A percentile compares a stretch with the other conserved stretches of the same genome.
Evolutionary conservation across 306 rosid species (phyloP).

Genomic region (Acacia confusa): DNA sequence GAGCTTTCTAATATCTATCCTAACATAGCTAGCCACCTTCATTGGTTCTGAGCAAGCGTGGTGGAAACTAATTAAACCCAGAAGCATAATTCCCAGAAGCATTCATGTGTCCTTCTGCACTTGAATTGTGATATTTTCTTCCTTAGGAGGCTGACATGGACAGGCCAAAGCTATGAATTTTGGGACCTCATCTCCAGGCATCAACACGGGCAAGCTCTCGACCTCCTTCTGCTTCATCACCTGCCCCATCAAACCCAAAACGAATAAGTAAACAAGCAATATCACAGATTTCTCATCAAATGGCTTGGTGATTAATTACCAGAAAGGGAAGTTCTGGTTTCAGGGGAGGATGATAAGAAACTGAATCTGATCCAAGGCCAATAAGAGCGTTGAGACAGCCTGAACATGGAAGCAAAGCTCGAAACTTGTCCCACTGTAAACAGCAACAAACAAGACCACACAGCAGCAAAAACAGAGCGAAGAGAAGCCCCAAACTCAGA

Average conservation of each 20-base stretch:
- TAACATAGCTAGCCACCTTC: not conserved
- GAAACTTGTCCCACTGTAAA: constrained; percentile 58
- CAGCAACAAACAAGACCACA: constrained; percentile 58
- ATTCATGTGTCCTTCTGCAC: constrained; percentile 25
- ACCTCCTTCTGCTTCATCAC: constrained; percentile 40
- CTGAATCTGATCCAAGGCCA: constrained; percentile 21
- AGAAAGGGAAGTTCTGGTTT: constrained; percentile 43
- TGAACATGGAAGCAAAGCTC: constrained; percentile 31
- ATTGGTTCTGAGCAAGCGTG: not conserved
- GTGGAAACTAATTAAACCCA: not conserved
- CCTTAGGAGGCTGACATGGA: constrained; percentile 58
- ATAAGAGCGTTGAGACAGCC: not conserved
- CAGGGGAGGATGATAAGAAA: constrained; percentile 19
- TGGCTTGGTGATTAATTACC: constrained; percentile 35
- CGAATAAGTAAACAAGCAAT: not conserved
- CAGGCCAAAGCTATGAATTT: constrained; percentile 74
- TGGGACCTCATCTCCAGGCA: constrained; percentile 85
- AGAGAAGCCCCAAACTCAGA: constrained; percentile 57
- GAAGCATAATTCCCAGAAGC: not conserved
- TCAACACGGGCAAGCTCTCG: constrained; percentile 60
- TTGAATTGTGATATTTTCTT: constrained; percentile 42
- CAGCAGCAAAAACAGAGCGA: constrained; percentile 40
- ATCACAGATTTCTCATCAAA: not conserved
- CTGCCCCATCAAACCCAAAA: constrained; percentile 33
- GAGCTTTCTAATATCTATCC: not conserved